Percentiles rank a stretch among this genome's conserved stretches.
Evolutionary conservation across 805 yeast genomes (phyloP).

Genomic region (Saccharomyces kudriavzevii): DNA sequence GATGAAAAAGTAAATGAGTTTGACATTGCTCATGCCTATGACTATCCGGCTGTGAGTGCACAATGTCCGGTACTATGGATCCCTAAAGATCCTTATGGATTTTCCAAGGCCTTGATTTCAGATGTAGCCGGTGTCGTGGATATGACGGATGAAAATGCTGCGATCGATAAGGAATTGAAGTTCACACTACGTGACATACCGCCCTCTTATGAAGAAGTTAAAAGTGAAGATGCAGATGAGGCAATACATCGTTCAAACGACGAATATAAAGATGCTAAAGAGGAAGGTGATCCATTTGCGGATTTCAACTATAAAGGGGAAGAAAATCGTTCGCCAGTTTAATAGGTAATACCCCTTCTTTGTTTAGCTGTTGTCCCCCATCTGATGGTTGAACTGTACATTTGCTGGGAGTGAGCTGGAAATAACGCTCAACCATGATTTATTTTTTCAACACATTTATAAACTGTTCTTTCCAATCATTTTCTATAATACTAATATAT

Average conservation of each 20-base stretch:
- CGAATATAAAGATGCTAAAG: background rate
- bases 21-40: constrained; percentile 52
- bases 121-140: constrained; percentile 48
- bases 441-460: background rate
- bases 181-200: constrained; percentile 45
- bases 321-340: background rate
- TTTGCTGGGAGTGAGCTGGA: background rate
- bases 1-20: constrained; percentile 34
- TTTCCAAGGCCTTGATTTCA: constrained; percentile 53
- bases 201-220: constrained; percentile 28
- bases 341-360: background rate
- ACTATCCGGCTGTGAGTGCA: constrained; percentile 64
- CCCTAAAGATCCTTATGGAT: constrained; percentile 83
- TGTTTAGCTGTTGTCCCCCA: background rate
- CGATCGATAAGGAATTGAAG: constrained; percentile 44
- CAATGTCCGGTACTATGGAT: constrained; percentile 80
- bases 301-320: background rate
- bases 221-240: constrained; percentile 8
- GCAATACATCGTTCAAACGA: constrained; percentile 2
- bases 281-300: constrained; percentile 2
- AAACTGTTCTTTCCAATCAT: background rate
- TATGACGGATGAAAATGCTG: constrained; percentile 62
- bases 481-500: background rate
- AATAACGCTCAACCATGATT: background rate
- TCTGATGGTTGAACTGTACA: background rate